Conservation (phyloP, 2,329 filamentous ascomycete genomes). For the Seiridium unicorne region DNA sequence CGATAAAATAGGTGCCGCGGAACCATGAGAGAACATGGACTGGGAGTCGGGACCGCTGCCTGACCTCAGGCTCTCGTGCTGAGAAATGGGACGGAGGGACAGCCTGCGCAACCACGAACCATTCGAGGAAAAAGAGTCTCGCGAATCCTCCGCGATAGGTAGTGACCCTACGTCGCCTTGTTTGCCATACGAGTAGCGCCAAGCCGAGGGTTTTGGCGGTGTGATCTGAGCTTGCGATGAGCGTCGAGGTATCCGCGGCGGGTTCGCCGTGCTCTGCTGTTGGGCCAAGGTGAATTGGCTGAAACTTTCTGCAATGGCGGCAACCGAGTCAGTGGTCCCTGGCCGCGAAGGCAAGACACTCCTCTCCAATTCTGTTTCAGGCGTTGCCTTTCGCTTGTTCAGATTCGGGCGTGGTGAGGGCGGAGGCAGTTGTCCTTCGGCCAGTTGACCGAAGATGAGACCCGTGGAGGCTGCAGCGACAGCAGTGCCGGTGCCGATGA, state of each 20-base stretch:
- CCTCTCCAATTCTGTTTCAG: conserved; percentile 32
- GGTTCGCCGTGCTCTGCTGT: conserved; percentile 16
- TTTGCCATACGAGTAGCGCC: conserved; percentile 37
- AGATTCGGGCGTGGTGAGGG: conserved; percentile 26
- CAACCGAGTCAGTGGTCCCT: conserved; percentile 38
- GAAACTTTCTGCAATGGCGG: conserved; percentile 23
- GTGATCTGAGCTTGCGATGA: conserved; percentile 34
- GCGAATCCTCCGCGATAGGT: conserved; percentile 40
- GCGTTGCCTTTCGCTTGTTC: conserved; percentile 27
- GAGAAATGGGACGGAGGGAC: conserved; percentile 63
- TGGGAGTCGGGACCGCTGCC: conserved; percentile 65
- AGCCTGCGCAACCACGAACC: conserved; percentile 73
- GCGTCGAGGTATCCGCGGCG: conserved; percentile 25
- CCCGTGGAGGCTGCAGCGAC: conserved; percentile 59
- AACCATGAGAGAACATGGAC: conserved; percentile 66
- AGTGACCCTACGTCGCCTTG: conserved; percentile 34
- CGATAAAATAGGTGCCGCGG: conserved; percentile 61
- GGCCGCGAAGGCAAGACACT: conserved; percentile 36
- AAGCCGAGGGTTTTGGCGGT: conserved; percentile 35
- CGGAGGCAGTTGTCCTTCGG: conserved; percentile 34
- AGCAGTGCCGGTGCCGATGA: conserved; percentile 61
- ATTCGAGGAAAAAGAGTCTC: conserved; percentile 60
- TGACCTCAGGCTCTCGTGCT: conserved; percentile 62
- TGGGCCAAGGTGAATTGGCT: conserved; percentile 16
- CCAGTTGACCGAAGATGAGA: conserved; percentile 56